Percentiles rank a stretch among this genome's conserved stretches.
phyloP scores from a whole-genome alignment of 805 yeast genomes.

The Brettanomyces sp. region DNA sequence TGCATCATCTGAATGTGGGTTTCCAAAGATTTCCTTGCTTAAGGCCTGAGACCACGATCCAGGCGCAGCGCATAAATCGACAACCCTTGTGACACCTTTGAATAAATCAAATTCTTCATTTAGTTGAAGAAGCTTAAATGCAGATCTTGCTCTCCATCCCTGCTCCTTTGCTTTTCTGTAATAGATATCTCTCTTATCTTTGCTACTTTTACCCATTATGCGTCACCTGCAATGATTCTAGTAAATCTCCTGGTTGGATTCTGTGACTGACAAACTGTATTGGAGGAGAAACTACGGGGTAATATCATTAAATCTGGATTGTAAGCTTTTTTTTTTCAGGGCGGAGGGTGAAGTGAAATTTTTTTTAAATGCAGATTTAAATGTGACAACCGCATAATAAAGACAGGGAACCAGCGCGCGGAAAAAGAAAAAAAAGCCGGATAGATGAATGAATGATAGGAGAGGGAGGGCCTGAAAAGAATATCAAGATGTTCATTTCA shows the following conservation, averaged over 20 bases:
- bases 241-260: too few species aligned
- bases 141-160: conserved; percentile 96
- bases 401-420: neutral
- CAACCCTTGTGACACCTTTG: conserved; percentile 69
- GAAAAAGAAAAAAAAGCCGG: too few species aligned
- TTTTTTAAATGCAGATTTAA: neutral
- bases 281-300: too few species aligned
- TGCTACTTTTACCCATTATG: conserved; percentile 85
- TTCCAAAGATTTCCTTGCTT: conserved; percentile 49
- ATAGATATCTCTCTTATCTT: conserved; percentile 88
- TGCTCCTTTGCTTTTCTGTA: conserved; percentile 93
- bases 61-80: conserved; percentile 97
- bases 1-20: conserved; percentile 20
- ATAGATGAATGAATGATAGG: too few species aligned
- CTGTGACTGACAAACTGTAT: too few species aligned
- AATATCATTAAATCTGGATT: too few species aligned
- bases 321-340: neutral
- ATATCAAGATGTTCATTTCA: too few species aligned
- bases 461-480: too few species aligned
- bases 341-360: neutral
- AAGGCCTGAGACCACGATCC: conserved; percentile 98
- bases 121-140: conserved; percentile 83
- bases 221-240: neutral
- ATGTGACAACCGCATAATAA: too few species aligned
- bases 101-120: conserved; percentile 85